Conservation (phyloP, 2,329 filamentous ascomycete genomes). For the Trichoderma hamatum region DNA sequence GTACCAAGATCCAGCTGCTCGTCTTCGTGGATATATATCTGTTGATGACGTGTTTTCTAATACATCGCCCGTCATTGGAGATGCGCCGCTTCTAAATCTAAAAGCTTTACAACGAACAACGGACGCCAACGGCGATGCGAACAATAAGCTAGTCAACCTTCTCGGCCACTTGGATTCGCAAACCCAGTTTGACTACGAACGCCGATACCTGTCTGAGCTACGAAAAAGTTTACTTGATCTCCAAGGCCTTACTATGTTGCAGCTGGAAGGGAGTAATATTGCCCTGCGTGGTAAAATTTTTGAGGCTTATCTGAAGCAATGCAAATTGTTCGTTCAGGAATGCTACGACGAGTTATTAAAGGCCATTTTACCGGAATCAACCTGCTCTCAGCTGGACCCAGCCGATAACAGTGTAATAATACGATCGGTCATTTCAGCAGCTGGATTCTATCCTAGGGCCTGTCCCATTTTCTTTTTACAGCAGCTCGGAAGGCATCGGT, state of each 20-base stretch:
- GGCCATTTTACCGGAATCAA: background rate
- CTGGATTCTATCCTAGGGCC: background rate
- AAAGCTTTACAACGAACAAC: background rate
- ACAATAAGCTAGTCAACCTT: background rate
- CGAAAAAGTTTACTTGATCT: background rate
- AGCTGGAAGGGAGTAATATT: background rate
- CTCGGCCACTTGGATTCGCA: background rate
- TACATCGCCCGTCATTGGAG: background rate
- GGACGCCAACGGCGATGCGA: background rate
- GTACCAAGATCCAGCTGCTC: background rate
- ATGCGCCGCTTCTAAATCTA: background rate
- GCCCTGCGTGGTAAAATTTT: background rate
- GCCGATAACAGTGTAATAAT: background rate
- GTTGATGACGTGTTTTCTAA: background rate
- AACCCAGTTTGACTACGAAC: background rate
- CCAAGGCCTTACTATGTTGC: background rate
- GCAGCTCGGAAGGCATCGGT: background rate
- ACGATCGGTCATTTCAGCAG: background rate
- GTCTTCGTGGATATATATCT: background rate
- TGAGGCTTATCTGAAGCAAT: background rate
- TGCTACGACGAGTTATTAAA: background rate
- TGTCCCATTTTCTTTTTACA: constrained; percentile 5
- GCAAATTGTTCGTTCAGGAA: background rate
- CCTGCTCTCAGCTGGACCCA: background rate
- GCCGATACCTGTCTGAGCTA: background rate